Evolutionary conservation across 345 rosid genomes (phyloP).

Genomic region (Geranium brycei): DNA sequence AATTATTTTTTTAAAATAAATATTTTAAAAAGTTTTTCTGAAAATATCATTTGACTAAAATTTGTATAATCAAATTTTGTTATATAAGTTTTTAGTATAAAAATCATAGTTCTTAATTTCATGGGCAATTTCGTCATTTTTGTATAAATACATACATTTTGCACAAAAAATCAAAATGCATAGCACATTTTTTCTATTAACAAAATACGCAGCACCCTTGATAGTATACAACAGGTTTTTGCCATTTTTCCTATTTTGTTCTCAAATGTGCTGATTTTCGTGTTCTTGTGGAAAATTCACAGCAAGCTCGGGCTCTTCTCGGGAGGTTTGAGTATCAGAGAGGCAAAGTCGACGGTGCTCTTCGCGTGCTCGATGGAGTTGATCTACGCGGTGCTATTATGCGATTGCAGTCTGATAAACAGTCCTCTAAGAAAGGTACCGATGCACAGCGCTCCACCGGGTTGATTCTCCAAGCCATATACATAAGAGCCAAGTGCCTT

Average conservation of each 20-base stretch:
- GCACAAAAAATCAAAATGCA: no score
- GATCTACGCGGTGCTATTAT: slow-evolving; percentile 78
- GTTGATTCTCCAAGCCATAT: slow-evolving; percentile 78
- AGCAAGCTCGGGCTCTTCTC: slow-evolving; percentile 97
- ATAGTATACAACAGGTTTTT: no score
- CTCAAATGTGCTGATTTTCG: slow-evolving; percentile 7
- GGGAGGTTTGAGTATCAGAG: slow-evolving; percentile 88
- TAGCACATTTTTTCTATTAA: no score
- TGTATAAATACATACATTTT: no score
- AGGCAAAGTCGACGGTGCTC: slow-evolving; percentile 88
- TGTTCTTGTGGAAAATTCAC: slow-evolving; percentile 9
- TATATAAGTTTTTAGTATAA: no score
- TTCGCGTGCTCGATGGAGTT: slow-evolving; percentile 85
- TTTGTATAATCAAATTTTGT: no score
- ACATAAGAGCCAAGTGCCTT: slow-evolving; percentile 80
- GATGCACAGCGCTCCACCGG: slow-evolving; percentile 66
- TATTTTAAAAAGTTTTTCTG: no score
- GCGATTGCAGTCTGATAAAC: slow-evolving; percentile 56
- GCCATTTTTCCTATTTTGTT: neutral
- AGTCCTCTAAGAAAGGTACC: slow-evolving; percentile 24
- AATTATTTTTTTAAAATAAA: no score
- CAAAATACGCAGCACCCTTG: no score
- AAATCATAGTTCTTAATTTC: no score
- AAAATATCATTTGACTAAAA: no score
- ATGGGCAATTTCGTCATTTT: no score